Percentiles rank a stretch among this genome's conserved stretches.
Evolutionary conservation across 208 protist genomes (phyloP).

Genomic region (Leishmania tarentolae): DNA sequence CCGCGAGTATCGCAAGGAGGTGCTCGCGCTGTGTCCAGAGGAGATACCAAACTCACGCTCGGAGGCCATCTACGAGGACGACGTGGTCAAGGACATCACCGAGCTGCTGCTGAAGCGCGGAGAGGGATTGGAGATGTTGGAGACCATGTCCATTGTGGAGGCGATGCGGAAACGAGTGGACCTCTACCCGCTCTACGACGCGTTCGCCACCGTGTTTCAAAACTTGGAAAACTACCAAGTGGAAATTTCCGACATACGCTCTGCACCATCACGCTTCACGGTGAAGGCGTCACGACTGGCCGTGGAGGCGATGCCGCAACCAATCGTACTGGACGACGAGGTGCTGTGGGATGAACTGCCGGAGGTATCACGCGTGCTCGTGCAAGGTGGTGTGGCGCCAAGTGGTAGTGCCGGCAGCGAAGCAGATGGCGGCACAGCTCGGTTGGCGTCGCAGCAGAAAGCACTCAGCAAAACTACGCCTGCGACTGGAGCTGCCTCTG

Average conservation of each 20-base stretch:
- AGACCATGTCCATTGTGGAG: slow-evolving; percentile 69
- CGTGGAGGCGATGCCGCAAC: slow-evolving; percentile 71
- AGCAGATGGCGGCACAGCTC: neutral
- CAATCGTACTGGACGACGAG: slow-evolving; percentile 78
- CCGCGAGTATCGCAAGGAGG: slow-evolving; percentile 77
- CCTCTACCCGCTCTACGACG: slow-evolving; percentile 79
- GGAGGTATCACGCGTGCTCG: slow-evolving; percentile 49
- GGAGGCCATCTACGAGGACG: slow-evolving; percentile 84
- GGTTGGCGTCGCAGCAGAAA: neutral
- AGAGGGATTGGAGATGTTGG: slow-evolving; percentile 72
- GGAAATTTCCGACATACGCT: slow-evolving; percentile 68
- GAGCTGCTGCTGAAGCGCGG: slow-evolving; percentile 73
- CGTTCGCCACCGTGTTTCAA: slow-evolving; percentile 78
- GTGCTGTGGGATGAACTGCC: slow-evolving; percentile 76
- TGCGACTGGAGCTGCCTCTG: neutral
- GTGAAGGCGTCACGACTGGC: slow-evolving; percentile 71
- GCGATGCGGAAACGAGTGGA: slow-evolving; percentile 80
- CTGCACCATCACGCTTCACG: slow-evolving; percentile 66
- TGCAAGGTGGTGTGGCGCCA: slow-evolving; percentile 15
- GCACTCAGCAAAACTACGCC: neutral
- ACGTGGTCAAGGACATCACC: slow-evolving; percentile 87
- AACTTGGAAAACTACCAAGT: slow-evolving; percentile 86
- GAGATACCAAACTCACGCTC: slow-evolving; percentile 85
- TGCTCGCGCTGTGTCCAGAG: slow-evolving; percentile 80
- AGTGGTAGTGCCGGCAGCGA: neutral